Base-by-base conservation (phyloP, 768 basidiomycete species). In the Lenzites betulinus region DNA sequence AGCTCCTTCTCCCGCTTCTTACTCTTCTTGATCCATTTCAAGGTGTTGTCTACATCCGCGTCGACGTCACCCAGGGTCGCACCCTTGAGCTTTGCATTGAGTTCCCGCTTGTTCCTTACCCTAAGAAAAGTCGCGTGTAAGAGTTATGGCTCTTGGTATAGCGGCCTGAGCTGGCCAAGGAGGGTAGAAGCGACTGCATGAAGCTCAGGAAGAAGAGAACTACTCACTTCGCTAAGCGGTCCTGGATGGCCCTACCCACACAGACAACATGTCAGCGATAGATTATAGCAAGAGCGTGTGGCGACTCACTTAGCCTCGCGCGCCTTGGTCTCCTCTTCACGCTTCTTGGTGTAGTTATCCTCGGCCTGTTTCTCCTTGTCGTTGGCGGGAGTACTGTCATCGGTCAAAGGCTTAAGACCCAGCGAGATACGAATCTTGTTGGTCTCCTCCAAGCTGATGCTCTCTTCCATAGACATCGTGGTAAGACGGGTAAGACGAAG, bases 361-460 rank as follows among this genome's bases (percentile, higher is more conserved):
- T 93, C 93, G 13, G 97, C 97, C 66, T 95, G 75, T 69, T 89
- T 85, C 58, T 97, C 95, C 65, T 83, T 87, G 70, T 86, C 84
- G 70, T 86, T 79, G n/a, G 80, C 82, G 8, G 89, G 83, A 16
- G 78, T 83, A 42, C 81, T 79, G 67, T 93, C 91, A 66, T 94
- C 95, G 18, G 88, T 90, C 58, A 98, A 83, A 42, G 97, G 95
- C 72, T 95, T 93, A 60, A 99, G 87, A 64, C 97, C 97, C 39
- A 97, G 83, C 5, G 89, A 90, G 59, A 96, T 85, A 77, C 97
- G 93, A 73, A 97, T 92, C 76, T 91, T 95, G 82, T 95, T 95
- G 38, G 94, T 95, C 80, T 95, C 93, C 70, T 95, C 93, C 70
- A 96, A 83, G 70, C 90, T 91, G 71, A 96, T 90, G 66, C 90